A percentile compares a stretch with the other conserved stretches of the same genome.
phyloP scores from a whole-genome alignment of 1,284 basidiomycete species.

The Cryptococcus sp. region DNA sequence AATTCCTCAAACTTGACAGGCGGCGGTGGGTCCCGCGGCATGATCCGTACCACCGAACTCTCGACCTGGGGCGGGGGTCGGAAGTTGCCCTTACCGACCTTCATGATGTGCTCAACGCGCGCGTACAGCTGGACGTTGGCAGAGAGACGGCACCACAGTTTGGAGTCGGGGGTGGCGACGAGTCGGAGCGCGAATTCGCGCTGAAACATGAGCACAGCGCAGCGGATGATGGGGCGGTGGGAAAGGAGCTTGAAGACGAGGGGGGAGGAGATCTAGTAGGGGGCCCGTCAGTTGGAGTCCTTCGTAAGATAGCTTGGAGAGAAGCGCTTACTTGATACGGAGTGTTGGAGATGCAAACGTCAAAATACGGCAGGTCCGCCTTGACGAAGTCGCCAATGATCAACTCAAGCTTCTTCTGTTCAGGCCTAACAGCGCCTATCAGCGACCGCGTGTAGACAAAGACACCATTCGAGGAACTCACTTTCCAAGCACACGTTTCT shows the following conservation, averaged over 20 bases:
- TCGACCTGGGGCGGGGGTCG: constrained; percentile 94
- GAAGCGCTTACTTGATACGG: constrained; percentile 73
- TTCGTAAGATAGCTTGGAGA: neutral
- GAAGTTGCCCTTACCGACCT: constrained; percentile 95
- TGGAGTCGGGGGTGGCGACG: constrained; percentile 77
- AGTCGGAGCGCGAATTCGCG: constrained; percentile 94
- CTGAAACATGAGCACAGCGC: constrained; percentile 99
- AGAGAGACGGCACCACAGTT: constrained; percentile 89
- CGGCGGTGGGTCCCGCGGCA: constrained; percentile 90
- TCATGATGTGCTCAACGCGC: constrained; percentile 94
- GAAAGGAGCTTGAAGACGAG: constrained; percentile 96
- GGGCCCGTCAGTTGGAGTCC: neutral
- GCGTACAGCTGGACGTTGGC: constrained; percentile 96
- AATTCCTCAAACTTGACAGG: constrained; percentile 96
- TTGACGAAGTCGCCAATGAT: constrained; percentile 97
- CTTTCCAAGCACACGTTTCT: constrained; percentile 97
- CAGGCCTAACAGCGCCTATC: constrained; percentile 60
- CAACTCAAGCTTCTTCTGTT: constrained; percentile 90
- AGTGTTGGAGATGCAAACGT: constrained; percentile 98
- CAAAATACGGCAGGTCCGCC: constrained; percentile 93
- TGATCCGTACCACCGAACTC: constrained; percentile 84
- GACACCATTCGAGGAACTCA: constrained; percentile 52
- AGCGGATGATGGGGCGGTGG: constrained; percentile 88
- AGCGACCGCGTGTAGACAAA: neutral
- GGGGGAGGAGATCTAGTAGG: constrained; percentile 78